phyloP scores from a whole-genome alignment of 2,329 filamentous ascomycete genomes.

The Colletotrichum camelliae region DNA sequence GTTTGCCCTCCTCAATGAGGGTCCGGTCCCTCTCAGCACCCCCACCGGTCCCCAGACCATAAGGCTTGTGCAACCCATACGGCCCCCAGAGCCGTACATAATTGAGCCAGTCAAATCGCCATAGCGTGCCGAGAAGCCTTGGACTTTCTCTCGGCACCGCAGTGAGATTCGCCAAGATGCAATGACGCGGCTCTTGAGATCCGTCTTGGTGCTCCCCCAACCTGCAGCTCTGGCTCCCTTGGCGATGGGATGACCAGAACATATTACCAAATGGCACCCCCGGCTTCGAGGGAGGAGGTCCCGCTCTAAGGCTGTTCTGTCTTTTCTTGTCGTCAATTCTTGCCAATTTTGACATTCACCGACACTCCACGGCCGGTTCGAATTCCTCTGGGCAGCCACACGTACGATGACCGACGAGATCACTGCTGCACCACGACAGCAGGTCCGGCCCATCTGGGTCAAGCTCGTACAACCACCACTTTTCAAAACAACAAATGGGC shows the following conservation, averaged over 20 bases:
- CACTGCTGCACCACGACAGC: conserved; percentile 53
- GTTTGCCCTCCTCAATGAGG: neutral
- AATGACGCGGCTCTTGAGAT: conserved; percentile 14
- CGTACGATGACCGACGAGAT: conserved; percentile 53
- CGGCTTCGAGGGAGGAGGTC: neutral
- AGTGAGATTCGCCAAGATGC: conserved; percentile 14
- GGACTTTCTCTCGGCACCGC: conserved; percentile 9
- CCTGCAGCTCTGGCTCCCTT: neutral
- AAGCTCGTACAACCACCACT: neutral
- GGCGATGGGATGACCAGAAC: neutral
- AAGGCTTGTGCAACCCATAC: conserved; percentile 4
- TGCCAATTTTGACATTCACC: neutral
- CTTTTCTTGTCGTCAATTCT: neutral
- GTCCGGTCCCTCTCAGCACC: neutral
- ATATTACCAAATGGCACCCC: neutral
- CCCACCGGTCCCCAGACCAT: neutral
- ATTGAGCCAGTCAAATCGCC: neutral
- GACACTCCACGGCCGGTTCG: neutral
- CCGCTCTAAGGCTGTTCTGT: neutral
- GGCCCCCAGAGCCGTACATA: neutral
- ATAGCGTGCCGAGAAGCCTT: conserved; percentile 9
- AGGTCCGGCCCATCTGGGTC: conserved; percentile 48
- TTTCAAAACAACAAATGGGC: neutral
- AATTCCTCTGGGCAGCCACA: neutral
- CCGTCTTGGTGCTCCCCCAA: neutral